Evolutionary conservation across 192 early-diverging fungal species (phyloP), one percentile per base, ranked within the genome.

Genomic region (Linnemannia elongata): DNA sequence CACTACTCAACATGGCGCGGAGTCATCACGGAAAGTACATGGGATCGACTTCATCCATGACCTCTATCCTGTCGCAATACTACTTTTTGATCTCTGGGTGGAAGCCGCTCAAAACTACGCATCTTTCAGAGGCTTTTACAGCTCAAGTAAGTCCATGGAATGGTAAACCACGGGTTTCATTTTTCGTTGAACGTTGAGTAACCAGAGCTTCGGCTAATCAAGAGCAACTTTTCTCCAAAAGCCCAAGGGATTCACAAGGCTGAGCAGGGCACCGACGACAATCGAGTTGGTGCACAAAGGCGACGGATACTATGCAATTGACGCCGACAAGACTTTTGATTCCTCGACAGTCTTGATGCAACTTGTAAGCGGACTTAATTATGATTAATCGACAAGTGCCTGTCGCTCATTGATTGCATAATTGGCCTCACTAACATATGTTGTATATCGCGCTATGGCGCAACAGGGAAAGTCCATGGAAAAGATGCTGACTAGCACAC

Each of bases 21-120:
- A 36, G 82, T 5, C 80, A 90, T 52, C 88, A 90, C 1, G 81
- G 84, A 75, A 89, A 87, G 74, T 99, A 95, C 90, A 90, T 93
- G 33, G 95, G 96, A 22, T 98, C 97, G n/a, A 99, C 97, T 3
- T 98, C 97, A 22, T 97, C 97, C 6, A 94, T 97, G 81, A 95
- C 96, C 33, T 85, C 92, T 20, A 81, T 94, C 4, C 82, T 99
- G 4, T 92, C 96, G 5, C 95, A 98, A 27, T 82, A 97, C 69
- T 96, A 96, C 75, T 95, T 95, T 80, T 80, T 91, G 47, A 88
- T 98, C 30, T 94, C 96, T 3, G 89, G 90, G 12, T 90, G 93
- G 69, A 92, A 90, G 75, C 89, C 89, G 41, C 89, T 96, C 10
- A 90, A 97, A 79, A 91, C 90, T 0, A 82, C 75, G 13, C 83